Evolutionary conservation across 306 rosid genomes (phyloP).

Genomic region (Gleditsia sinensis): DNA sequence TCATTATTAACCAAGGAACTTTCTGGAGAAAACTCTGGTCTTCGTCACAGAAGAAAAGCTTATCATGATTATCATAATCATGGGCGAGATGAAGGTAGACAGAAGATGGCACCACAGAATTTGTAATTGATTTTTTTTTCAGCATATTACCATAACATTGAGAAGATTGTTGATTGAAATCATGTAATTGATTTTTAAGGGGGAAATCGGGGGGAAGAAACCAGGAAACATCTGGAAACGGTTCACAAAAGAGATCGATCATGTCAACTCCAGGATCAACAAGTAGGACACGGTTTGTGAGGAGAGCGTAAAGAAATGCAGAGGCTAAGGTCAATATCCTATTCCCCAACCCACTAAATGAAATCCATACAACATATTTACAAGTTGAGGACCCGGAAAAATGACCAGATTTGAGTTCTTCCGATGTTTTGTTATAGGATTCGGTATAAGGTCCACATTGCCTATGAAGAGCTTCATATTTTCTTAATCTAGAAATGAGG

Average conservation of each 20-base stretch:
- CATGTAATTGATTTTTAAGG: slow-evolving; percentile 41
- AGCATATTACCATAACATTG: slow-evolving; percentile 65
- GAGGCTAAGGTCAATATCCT: slow-evolving; percentile 69
- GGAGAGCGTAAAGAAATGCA: slow-evolving; percentile 72
- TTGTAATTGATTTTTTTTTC: slow-evolving; percentile 39
- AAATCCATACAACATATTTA: slow-evolving; percentile 68
- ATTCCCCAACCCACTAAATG: slow-evolving; percentile 77
- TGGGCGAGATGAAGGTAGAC: slow-evolving; percentile 48
- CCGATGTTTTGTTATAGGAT: slow-evolving; percentile 56
- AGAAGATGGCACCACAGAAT: slow-evolving; percentile 29
- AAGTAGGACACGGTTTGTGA: slow-evolving; percentile 66
- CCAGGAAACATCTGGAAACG: slow-evolving; percentile 70
- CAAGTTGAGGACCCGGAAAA: slow-evolving; percentile 42
- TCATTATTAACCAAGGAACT: slow-evolving; percentile 53
- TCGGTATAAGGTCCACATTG: slow-evolving; percentile 66
- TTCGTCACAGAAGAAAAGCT: slow-evolving; percentile 60
- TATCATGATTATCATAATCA: slow-evolving; percentile 42
- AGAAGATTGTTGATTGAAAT: slow-evolving; percentile 51
- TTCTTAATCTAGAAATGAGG: slow-evolving; percentile 62
- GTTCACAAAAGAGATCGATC: slow-evolving; percentile 71
- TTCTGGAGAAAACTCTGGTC: slow-evolving; percentile 47
- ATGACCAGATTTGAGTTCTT: slow-evolving; percentile 52
- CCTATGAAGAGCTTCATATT: slow-evolving; percentile 67
- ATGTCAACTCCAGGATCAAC: slow-evolving; percentile 78
- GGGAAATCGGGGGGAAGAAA: slow-evolving; percentile 67